These are phyloP conservation scores for Neurospora terricola DNA, from an alignment of 495 filamentous ascomycete genomes.

Conservation along the genomic window DNA sequence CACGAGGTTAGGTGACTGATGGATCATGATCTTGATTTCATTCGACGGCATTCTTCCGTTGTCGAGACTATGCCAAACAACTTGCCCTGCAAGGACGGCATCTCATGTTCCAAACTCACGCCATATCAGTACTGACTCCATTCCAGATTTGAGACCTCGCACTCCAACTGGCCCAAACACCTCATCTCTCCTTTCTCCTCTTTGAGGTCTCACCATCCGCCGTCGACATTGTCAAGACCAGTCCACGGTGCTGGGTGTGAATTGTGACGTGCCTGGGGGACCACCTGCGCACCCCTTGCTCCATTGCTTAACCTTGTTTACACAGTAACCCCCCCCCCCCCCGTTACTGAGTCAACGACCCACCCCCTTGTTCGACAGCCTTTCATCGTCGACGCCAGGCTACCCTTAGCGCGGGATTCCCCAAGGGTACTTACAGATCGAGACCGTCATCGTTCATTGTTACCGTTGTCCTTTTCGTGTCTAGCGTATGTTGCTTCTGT, in stretches of 20 bases:
- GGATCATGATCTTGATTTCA: neutral
- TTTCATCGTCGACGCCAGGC: neutral
- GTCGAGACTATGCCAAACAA: neutral
- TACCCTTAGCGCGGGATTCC: neutral
- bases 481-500: neutral
- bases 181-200: neutral
- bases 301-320: neutral
- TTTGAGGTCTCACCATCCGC: neutral
- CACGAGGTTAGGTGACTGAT: neutral
- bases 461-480: neutral
- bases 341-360: neutral
- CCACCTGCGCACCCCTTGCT: neutral
- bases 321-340: neutral
- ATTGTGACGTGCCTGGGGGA: neutral
- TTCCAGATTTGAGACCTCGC: neutral
- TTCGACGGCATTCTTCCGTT: neutral
- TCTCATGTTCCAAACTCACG: neutral
- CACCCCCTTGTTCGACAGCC: neutral
- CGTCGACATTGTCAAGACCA: neutral
- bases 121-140: neutral
- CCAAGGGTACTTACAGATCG: neutral
- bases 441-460: neutral
- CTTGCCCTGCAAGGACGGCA: neutral
- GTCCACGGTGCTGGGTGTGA: neutral
- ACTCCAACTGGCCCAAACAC: too few relatives aligned